phyloP scores from a whole-genome alignment of 352 stramenopile species.

The Pythium angustatum region DNA sequence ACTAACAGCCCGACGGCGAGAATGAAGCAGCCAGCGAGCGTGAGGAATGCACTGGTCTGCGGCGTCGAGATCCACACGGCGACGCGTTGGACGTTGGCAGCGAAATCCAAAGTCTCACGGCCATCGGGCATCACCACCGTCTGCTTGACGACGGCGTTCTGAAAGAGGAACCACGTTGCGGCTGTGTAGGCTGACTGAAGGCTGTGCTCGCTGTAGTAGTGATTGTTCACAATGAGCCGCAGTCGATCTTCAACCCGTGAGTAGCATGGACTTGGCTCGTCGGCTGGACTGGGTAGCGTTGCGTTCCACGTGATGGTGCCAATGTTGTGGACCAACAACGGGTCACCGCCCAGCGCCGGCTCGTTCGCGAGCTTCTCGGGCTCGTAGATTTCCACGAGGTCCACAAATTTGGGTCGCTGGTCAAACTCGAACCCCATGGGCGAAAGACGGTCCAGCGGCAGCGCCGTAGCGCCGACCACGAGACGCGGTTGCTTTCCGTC shows the following conservation, averaged over 20 bases:
- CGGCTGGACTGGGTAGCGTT: no score
- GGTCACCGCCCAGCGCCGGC: background rate
- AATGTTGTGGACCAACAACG: background rate
- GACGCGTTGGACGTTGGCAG: no score
- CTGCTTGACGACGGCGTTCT: conserved; percentile 4
- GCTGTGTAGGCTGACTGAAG: conserved; percentile 3
- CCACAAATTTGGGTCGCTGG: background rate
- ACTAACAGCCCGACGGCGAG: no score
- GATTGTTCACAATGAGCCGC: background rate
- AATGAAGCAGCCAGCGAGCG: no score
- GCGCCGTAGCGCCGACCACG: background rate
- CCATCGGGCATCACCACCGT: no score
- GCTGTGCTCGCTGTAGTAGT: conserved; percentile 2
- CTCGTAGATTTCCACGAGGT: background rate
- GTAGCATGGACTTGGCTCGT: background rate
- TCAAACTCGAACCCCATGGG: background rate
- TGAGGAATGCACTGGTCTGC: no score
- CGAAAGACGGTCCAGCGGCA: background rate
- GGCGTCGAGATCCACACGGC: no score
- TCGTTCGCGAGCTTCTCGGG: background rate
- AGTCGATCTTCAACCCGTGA: background rate
- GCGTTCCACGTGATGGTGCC: background rate
- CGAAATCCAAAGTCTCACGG: no score
- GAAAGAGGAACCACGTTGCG: conserved; percentile 2
- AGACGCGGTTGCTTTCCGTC: background rate